These are phyloP conservation scores for Wallacemonas sp. DNA, from an alignment of 208 protist species.

Conservation along the genomic window DNA sequence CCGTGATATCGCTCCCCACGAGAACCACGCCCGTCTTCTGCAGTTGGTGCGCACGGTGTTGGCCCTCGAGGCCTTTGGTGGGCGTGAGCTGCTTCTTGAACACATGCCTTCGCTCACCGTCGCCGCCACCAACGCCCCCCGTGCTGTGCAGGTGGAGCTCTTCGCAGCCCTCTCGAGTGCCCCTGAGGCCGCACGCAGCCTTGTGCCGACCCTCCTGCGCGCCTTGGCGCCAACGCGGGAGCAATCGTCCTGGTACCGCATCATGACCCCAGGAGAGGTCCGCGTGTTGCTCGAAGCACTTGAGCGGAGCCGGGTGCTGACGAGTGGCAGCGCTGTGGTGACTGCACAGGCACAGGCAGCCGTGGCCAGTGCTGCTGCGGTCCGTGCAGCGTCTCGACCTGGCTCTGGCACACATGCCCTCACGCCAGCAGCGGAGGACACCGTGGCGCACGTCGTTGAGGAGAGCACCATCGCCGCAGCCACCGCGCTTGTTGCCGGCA, in stretches of 20 bases:
- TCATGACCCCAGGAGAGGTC: slow-evolving; percentile 49
- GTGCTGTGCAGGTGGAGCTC: slow-evolving; percentile 57
- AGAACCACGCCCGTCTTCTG: slow-evolving; percentile 34
- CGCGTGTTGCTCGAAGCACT: slow-evolving; percentile 52
- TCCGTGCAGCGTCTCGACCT: no score
- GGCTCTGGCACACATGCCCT: no score
- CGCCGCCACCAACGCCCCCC: slow-evolving; percentile 50
- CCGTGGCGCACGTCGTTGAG: background rate
- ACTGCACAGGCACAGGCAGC: no score
- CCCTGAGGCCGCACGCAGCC: slow-evolving; percentile 36
- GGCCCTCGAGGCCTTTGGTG: slow-evolving; percentile 55
- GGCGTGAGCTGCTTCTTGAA: slow-evolving; percentile 47
- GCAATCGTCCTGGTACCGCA: slow-evolving; percentile 44
- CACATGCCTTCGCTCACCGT: slow-evolving; percentile 72
- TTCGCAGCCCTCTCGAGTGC: slow-evolving; percentile 46
- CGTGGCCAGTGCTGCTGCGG: no score
- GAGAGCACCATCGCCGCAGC: slow-evolving; percentile 7
- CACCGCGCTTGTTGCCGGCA: slow-evolving; percentile 48
- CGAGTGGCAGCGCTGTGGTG: no score
- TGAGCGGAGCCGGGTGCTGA: slow-evolving; percentile 31
- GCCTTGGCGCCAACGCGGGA: slow-evolving; percentile 29
- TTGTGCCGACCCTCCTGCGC: slow-evolving; percentile 60
- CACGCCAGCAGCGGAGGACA: no score
- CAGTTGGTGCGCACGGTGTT: slow-evolving; percentile 50
- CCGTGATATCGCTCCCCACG: slow-evolving; percentile 48